phyloP scores from a whole-genome alignment of 2,329 filamentous ascomycete genomes.

The Trichoderma koningiopsis region DNA sequence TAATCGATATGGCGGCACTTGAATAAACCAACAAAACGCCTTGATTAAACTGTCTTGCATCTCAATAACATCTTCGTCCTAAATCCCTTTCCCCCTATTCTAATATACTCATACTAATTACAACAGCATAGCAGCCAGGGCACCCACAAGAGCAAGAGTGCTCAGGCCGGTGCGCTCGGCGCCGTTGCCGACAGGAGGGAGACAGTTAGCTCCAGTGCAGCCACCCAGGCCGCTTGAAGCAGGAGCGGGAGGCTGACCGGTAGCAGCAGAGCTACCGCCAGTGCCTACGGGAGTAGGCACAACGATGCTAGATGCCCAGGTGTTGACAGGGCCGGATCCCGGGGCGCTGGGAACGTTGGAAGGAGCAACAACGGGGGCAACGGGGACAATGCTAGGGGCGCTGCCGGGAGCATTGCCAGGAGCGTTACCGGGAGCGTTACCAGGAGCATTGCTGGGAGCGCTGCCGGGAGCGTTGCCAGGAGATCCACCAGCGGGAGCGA shows the following conservation, averaged over 20 bases:
- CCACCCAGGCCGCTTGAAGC: slow-evolving; percentile 1
- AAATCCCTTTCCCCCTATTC: background rate
- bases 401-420: background rate
- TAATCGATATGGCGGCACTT: slow-evolving; percentile 1
- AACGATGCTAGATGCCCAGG: background rate
- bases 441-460: background rate
- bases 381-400: background rate
- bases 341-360: background rate
- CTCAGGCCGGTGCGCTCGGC: slow-evolving; percentile 30
- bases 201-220: slow-evolving; percentile 26
- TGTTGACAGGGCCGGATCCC: background rate
- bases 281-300: background rate
- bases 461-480: background rate
- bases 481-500: background rate
- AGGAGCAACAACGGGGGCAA: background rate
- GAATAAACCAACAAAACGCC: slow-evolving; percentile 14
- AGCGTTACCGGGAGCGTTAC: background rate
- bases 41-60: slow-evolving; percentile 13
- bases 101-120: background rate
- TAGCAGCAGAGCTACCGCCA: slow-evolving; percentile 8
- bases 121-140: slow-evolving; percentile 28
- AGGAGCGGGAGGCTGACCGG: background rate
- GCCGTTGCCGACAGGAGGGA: slow-evolving; percentile 27
- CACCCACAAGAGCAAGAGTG: slow-evolving; percentile 29
- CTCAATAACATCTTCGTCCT: background rate